Conservation (phyloP, 2,329 filamentous ascomycete genomes). For the Paecilomyces formosus region DNA sequence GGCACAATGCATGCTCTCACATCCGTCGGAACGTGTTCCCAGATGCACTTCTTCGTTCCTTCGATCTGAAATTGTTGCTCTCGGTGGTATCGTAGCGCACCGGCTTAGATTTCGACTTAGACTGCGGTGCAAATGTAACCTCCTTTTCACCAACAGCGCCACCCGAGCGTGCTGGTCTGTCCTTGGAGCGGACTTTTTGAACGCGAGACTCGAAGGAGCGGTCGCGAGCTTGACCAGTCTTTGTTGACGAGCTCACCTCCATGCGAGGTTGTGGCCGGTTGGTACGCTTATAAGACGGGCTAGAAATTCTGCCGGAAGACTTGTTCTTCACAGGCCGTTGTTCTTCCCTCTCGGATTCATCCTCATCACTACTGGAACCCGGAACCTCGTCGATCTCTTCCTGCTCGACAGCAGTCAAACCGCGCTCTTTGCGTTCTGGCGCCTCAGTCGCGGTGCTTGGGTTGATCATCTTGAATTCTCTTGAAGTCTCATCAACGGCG, state of each 20-base stretch:
- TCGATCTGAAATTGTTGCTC: constrained; percentile 20
- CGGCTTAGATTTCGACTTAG: constrained; percentile 30
- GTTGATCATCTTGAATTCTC: constrained; percentile 83
- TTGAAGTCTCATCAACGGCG: constrained; percentile 77
- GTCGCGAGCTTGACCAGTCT: constrained; percentile 39
- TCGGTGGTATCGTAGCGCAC: constrained; percentile 12
- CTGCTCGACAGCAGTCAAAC: constrained; percentile 57
- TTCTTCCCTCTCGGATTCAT: constrained; percentile 20
- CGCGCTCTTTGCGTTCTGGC: constrained; percentile 32
- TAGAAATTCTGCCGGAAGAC: constrained; percentile 43
- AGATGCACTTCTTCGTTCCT: constrained; percentile 43
- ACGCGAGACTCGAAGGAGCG: constrained; percentile 53
- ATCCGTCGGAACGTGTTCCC: constrained; percentile 42
- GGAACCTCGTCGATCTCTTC: constrained; percentile 49
- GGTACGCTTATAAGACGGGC: constrained; percentile 47
- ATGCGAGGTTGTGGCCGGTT: constrained; percentile 47
- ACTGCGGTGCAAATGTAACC: constrained; percentile 52
- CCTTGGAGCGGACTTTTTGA: constrained; percentile 32
- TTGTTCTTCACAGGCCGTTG: constrained; percentile 19
- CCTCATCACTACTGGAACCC: constrained; percentile 31
- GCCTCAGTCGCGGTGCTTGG: constrained; percentile 59
- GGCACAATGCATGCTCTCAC: constrained; percentile 17
- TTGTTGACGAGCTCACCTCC: constrained; percentile 49
- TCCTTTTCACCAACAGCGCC: constrained; percentile 45
- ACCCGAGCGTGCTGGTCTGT: constrained; percentile 22